Evolutionary conservation across 306 rosid species (phyloP).

Genomic region (Fragaria ananassa): DNA sequence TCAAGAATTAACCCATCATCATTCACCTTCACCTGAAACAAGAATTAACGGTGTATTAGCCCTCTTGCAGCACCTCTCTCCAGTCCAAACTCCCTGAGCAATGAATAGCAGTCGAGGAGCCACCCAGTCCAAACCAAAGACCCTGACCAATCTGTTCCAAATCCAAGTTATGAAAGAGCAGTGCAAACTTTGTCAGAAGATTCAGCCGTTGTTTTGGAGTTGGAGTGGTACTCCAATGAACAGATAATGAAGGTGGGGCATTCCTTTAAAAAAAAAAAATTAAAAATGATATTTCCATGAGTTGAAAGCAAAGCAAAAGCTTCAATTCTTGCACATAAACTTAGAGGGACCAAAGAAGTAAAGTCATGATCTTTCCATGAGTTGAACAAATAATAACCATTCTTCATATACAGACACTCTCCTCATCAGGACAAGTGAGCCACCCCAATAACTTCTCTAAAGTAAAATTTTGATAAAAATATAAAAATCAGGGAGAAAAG

Average conservation of each 20-base stretch:
- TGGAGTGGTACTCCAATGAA: slow-evolving; percentile 1
- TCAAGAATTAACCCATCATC: slow-evolving; percentile 84
- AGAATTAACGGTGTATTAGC: background rate
- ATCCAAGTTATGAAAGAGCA: background rate
- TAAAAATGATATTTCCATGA: background rate
- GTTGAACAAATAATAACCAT: background rate
- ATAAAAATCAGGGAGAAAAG: background rate
- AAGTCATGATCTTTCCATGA: no score
- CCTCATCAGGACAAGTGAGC: background rate
- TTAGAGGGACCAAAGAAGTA: background rate
- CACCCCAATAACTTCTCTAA: background rate
- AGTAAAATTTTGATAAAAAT: background rate
- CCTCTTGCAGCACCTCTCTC: background rate
- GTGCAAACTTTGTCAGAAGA: slow-evolving; percentile 1
- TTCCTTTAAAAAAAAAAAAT: background rate
- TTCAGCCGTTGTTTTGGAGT: background rate
- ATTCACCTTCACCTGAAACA: slow-evolving; percentile 50
- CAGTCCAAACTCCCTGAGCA: background rate
- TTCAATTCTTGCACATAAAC: background rate
- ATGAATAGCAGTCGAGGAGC: background rate
- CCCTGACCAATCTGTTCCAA: slow-evolving; percentile 10
- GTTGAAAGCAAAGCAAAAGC: background rate
- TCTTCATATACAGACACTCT: background rate
- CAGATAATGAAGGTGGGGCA: background rate
- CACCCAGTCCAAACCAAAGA: background rate